A percentile compares a stretch with the other conserved stretches of the same genome.
These are phyloP conservation scores for Camellia lanceoleosa DNA, from an alignment of 148 eudicot genomes.

Conservation along the genomic window DNA sequence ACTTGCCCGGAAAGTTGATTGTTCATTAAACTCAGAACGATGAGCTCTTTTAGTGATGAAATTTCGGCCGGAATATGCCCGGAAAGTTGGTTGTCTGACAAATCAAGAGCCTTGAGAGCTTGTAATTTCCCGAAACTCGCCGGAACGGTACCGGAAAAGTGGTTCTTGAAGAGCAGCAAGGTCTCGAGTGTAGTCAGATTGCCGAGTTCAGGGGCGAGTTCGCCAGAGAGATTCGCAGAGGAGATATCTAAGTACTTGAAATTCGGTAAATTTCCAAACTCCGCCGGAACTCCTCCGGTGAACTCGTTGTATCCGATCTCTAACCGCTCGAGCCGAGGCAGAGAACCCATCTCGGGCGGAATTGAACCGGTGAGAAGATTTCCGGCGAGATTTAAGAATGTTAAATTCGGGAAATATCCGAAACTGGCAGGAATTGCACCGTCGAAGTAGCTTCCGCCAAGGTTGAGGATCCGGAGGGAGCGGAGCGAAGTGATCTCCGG, in stretches of 20 bases:
- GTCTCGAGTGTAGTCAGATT: constrained; percentile 46
- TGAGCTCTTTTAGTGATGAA: constrained; percentile 44
- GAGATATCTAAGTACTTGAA: constrained; percentile 66
- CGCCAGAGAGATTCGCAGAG: constrained; percentile 53
- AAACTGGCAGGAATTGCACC: constrained; percentile 63
- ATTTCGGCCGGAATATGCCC: constrained; percentile 62
- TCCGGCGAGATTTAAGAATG: constrained; percentile 56
- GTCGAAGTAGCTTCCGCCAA: constrained; percentile 82
- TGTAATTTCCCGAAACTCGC: constrained; percentile 36
- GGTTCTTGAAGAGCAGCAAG: constrained; percentile 54
- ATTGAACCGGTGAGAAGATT: constrained; percentile 57
- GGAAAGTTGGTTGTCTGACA: constrained; percentile 57
- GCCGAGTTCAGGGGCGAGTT: constrained; percentile 51
- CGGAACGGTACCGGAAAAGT: constrained; percentile 60
- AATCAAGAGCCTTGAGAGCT: constrained; percentile 48
- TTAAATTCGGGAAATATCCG: constrained; percentile 49
- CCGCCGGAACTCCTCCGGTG: constrained; percentile 44
- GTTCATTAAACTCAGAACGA: constrained; percentile 39
- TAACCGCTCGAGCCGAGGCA: constrained; percentile 40
- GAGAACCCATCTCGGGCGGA: constrained; percentile 48
- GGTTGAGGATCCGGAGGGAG: constrained; percentile 61
- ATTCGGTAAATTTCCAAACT: constrained; percentile 45
- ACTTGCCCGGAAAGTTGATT: constrained; percentile 65
- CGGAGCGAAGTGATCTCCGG: constrained; percentile 37
- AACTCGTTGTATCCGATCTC: constrained; percentile 75